These are phyloP conservation scores for Cutaneotrichosporon sp. DNA, from an alignment of 1,284 basidiomycete species.

Conservation along the genomic window DNA sequence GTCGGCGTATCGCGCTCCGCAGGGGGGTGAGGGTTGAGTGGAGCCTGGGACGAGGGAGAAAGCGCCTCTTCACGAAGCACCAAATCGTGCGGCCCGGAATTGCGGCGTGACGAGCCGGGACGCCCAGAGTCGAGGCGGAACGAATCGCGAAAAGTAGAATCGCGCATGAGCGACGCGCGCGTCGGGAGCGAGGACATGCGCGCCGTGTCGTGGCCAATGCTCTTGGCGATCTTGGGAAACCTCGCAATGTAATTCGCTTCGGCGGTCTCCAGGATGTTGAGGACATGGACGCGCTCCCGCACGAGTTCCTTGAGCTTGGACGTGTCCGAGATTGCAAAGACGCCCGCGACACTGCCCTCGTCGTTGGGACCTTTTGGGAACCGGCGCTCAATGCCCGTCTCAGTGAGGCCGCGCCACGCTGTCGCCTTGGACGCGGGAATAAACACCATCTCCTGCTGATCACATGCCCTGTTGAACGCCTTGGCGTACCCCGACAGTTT, in stretches of 20 bases:
- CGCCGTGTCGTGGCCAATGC: no score
- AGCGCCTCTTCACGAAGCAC: no score
- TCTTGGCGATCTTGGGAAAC: constrained; percentile 46
- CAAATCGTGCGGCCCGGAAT: no score
- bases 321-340: constrained; percentile 67
- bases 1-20: no score
- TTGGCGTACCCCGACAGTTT: constrained; percentile 55
- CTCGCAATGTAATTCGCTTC: constrained; percentile 70
- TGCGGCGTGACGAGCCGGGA: no score
- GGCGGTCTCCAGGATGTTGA: constrained; percentile 69
- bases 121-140: no score
- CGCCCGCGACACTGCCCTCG: constrained; percentile 62
- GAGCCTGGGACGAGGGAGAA: no score
- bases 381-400: constrained; percentile 37
- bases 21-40: no score
- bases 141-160: no score
- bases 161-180: no score
- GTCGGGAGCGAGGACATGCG: no score
- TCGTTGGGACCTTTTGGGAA: not conserved
- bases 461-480: constrained; percentile 61
- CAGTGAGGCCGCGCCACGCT: constrained; percentile 65
- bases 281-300: constrained; percentile 63
- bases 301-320: constrained; percentile 51
- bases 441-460: constrained; percentile 64
- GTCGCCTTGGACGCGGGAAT: constrained; percentile 54